These are phyloP conservation scores for Pachyrhizus erosus DNA, from an alignment of 306 rosid genomes.

Conservation along the genomic window DNA sequence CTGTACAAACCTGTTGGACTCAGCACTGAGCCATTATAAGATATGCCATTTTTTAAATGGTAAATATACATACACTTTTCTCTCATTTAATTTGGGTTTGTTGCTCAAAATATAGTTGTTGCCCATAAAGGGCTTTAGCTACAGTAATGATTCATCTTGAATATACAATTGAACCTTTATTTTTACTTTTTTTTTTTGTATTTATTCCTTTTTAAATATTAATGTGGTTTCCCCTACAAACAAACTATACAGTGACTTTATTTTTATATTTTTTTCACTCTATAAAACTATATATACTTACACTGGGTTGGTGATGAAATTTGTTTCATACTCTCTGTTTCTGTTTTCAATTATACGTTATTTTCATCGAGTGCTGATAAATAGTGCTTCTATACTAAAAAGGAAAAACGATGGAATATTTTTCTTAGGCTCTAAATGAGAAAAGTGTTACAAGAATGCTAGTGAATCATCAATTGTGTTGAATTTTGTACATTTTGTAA, in stretches of 20 bases:
- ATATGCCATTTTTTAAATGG: too few relatives aligned
- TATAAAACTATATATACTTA: neutral
- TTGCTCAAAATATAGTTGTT: too few relatives aligned
- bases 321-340: neutral
- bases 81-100: too few relatives aligned
- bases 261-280: neutral
- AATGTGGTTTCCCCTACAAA: too few relatives aligned
- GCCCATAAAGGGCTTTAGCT: too few relatives aligned
- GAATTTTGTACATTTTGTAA: neutral
- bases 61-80: too few relatives aligned
- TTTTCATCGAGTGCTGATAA: neutral
- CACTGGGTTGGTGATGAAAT: neutral
- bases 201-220: too few relatives aligned
- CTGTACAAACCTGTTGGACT: too few relatives aligned
- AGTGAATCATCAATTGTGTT: neutral
- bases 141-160: too few relatives aligned
- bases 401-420: neutral
- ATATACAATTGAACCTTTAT: too few relatives aligned
- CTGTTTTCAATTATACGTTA: neutral
- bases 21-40: too few relatives aligned
- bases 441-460: neutral
- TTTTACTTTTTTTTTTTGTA: too few relatives aligned
- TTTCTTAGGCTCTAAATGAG: constrained; percentile 12
- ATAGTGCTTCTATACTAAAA: neutral
- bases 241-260: neutral